Percentiles rank a stretch among this genome's conserved stretches.
phyloP scores from a whole-genome alignment of 73 alveolate species.

The Diophrys sp. region DNA sequence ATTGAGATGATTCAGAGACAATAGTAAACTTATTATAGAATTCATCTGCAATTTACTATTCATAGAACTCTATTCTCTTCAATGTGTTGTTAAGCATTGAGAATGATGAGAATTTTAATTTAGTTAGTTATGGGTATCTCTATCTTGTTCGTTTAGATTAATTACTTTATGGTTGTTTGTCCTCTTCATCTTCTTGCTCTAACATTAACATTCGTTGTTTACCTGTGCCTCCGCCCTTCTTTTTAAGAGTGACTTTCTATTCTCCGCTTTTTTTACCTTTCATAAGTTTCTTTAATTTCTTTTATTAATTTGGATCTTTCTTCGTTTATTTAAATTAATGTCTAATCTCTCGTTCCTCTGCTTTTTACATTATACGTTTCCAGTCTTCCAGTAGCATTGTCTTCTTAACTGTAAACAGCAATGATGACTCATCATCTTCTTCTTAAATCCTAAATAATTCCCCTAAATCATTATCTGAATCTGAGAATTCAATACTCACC shows the following conservation, averaged over 20 bases:
- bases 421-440: conserved; percentile 28
- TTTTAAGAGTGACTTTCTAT: background rate
- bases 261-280: background rate
- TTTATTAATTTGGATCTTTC: background rate
- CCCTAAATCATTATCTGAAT: conserved; percentile 16
- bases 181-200: background rate
- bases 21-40: conserved; percentile 47
- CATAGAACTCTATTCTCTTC: conserved; percentile 13
- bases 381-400: conserved; percentile 32
- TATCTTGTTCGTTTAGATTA: too few relatives aligned
- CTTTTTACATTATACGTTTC: conserved; percentile 15
- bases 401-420: conserved; percentile 33
- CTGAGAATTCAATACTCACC: conserved; percentile 6
- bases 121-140: too few relatives aligned
- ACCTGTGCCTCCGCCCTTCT: background rate
- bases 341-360: background rate
- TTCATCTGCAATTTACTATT: conserved; percentile 22
- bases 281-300: background rate
- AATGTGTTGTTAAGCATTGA: too few relatives aligned
- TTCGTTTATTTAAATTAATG: background rate
- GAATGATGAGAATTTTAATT: too few relatives aligned
- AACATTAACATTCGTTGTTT: background rate
- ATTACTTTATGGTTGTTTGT: background rate
- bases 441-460: conserved; percentile 12
- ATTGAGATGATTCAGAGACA: conserved; percentile 46